Conservation (phyloP, 495 filamentous ascomycete genomes). For the Aspergillus asperescens region DNA sequence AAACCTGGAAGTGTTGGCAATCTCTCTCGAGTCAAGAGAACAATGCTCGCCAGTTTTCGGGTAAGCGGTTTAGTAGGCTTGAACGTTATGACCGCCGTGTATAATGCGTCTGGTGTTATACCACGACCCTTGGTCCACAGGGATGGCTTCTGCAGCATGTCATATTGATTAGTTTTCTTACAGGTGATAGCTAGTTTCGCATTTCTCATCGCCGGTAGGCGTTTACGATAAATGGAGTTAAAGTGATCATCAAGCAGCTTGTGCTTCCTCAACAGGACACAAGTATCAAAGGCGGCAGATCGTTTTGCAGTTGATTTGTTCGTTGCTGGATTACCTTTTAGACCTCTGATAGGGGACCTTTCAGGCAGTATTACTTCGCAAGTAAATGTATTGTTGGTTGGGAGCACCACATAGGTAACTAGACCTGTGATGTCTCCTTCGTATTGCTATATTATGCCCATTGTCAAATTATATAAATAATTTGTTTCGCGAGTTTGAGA, state of each 20-base stretch:
- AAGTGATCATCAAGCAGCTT: constrained; percentile 68
- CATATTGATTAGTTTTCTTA: constrained; percentile 67
- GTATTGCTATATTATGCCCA: constrained; percentile 48
- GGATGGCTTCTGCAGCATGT: constrained; percentile 71
- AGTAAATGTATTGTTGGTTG: constrained; percentile 55
- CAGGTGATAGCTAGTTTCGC: constrained; percentile 77
- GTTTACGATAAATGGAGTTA: constrained; percentile 65
- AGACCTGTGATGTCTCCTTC: constrained; percentile 49
- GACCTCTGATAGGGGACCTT: constrained; percentile 62
- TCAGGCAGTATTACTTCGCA: constrained; percentile 82
- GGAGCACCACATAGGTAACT: constrained; percentile 58
- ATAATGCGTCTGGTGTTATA: constrained; percentile 52
- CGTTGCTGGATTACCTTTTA: constrained; percentile 53
- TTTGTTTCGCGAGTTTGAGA: background rate
- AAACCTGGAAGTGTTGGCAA: constrained; percentile 66
- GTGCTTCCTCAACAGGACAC: constrained; percentile 60
- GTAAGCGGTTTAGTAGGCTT: constrained; percentile 52
- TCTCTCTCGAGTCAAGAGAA: constrained; percentile 63
- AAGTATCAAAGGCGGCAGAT: constrained; percentile 84
- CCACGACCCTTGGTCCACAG: constrained; percentile 61
- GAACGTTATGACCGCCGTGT: constrained; percentile 59
- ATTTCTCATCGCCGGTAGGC: constrained; percentile 80
- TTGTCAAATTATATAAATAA: background rate
- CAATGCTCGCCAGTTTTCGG: constrained; percentile 56
- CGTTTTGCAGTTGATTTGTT: constrained; percentile 80